Base-by-base conservation (phyloP, 2,329 filamentous ascomycete species). In the Stagonosporopsis chrysanthemi region DNA sequence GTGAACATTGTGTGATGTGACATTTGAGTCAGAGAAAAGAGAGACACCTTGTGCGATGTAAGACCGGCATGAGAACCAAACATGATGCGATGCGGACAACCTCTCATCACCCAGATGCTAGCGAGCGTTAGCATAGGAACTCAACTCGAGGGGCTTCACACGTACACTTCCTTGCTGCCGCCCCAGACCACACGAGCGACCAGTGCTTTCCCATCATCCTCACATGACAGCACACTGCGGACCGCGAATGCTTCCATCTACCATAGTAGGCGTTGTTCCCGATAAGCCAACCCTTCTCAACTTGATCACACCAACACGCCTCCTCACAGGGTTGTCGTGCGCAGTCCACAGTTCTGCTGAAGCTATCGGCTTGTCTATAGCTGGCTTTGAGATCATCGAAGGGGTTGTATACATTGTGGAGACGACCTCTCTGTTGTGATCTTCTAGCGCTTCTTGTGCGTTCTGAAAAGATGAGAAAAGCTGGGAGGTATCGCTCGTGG, bases 171-270 rank as follows among this genome's bases (percentile, higher is more conserved):
- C 19, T 14, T 9, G 7, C 3, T 24, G 24, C 12, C 23, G n/a
- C n/a, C n/a, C 12, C n/a, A 3, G 7, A 19, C 45, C 12, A 17
- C 14, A 12, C 14, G 15, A 46, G 22, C 26, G 33, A 15, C 26
- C 39, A 33, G 40, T 33, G 24, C 33, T 29, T 22, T 24, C 19
- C 12, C 8, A 14, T 4, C 3, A 7, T 26, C 11, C 38, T 52
- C 42, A 56, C 54, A 56, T 56, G 2, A 48, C 47, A 15, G 17
- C 26, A 22, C 54, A 56, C 54, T 56, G 54, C 7, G 22, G 35
- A 6, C 54, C 54, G 3, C 54, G 47, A 8, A 52, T 52, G 29
- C 38, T 47, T 8, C 43, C 42, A 17, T 36, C 44, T 12, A 29
- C 42, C 29, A 43, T n/a, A 6, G 24, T 8, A 24, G 54, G 8